Evolutionary conservation across 2,329 filamentous ascomycete species (phyloP).

Genomic region (Neonectria ditissima): DNA sequence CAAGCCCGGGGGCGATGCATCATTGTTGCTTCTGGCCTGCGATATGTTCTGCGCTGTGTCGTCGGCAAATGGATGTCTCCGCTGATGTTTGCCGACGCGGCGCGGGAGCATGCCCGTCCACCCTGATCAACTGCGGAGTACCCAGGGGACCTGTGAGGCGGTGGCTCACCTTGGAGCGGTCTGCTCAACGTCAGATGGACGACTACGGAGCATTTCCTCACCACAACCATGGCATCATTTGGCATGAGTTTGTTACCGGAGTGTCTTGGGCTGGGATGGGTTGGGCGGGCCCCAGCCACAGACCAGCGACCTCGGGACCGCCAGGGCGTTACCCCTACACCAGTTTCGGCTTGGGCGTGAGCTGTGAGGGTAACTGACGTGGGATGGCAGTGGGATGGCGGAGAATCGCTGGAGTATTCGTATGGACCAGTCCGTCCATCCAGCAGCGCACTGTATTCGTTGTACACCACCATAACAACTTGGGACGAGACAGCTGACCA

Average conservation of each 20-base stretch:
- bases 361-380: conserved; percentile 18
- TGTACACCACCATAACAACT: conserved; percentile 14
- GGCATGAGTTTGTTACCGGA: neutral
- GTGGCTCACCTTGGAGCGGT: conserved; percentile 11
- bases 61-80: conserved; percentile 7
- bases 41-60: conserved; percentile 16
- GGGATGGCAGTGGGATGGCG: conserved; percentile 30
- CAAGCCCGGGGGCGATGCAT: conserved; percentile 24
- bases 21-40: conserved; percentile 7
- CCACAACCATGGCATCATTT: conserved; percentile 5
- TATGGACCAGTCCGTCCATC: neutral
- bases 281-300: neutral
- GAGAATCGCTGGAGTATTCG: conserved; percentile 16
- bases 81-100: conserved; percentile 11
- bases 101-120: neutral
- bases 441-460: neutral
- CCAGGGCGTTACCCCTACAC: conserved; percentile 10
- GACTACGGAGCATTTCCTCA: too few relatives aligned
- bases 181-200: conserved; percentile 18
- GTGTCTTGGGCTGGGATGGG: neutral
- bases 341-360: conserved; percentile 17
- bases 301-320: conserved; percentile 8
- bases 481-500: conserved; percentile 34
- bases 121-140: neutral
- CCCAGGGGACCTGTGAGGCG: neutral